Percentiles rank a stretch among this genome's conserved stretches.
Evolutionary conservation across 306 rosid species (phyloP).

Genomic region (Elaeagnus macrophylla): DNA sequence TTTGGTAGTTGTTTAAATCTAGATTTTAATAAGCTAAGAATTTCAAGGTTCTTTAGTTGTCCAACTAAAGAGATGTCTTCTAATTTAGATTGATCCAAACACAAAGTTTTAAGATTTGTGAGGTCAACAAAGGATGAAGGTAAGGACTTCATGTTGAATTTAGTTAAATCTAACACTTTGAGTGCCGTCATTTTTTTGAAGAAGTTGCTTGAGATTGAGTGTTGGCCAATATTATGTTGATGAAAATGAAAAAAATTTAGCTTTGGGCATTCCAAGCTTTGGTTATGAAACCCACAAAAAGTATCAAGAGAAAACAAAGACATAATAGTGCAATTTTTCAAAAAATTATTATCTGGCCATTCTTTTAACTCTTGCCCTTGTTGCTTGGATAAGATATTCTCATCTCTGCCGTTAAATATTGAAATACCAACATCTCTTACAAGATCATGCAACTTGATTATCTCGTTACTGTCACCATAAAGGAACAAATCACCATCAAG

Average conservation of each 20-base stretch:
- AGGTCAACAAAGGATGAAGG: conserved; percentile 13
- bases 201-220: conserved; percentile 6
- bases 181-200: conserved; percentile 14
- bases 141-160: not conserved
- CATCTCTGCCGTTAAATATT: not conserved
- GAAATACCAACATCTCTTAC: conserved; percentile 11
- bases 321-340: conserved; percentile 12
- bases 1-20: conserved; percentile 18
- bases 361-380: conserved; percentile 5
- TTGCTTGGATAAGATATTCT: conserved; percentile 5
- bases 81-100: conserved; percentile 18
- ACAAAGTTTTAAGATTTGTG: conserved; percentile 20
- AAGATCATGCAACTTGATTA: conserved; percentile 16
- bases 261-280: not conserved
- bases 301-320: not conserved
- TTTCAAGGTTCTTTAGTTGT: conserved; percentile 23
- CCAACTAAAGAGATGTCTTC: conserved; percentile 24
- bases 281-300: not conserved
- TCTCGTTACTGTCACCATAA: not conserved
- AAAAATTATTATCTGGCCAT: conserved; percentile 6
- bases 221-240: not conserved
- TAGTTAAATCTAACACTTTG: conserved; percentile 12
- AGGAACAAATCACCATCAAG: conserved; percentile 15
- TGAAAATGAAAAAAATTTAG: not conserved
- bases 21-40: conserved; percentile 32